phyloP scores from a whole-genome alignment of 257 asterid genomes.

The Nicotiana attenuata region DNA sequence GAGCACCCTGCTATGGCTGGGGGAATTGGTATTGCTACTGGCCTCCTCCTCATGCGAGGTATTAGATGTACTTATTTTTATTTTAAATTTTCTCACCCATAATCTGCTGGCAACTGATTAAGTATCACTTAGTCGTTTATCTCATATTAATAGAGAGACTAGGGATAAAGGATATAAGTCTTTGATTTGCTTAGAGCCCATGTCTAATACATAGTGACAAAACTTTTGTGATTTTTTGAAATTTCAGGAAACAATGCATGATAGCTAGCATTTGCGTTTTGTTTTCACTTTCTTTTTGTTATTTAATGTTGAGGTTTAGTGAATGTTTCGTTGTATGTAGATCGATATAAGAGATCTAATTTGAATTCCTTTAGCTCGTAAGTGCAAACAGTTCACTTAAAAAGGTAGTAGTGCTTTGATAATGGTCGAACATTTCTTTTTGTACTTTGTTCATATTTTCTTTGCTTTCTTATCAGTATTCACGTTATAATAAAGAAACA shows the following conservation, averaged over 20 bases:
- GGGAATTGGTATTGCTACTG: conserved; percentile 65
- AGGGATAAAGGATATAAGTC: background rate
- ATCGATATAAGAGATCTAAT: background rate
- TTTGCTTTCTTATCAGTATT: background rate
- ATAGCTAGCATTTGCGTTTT: background rate
- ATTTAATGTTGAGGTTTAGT: background rate
- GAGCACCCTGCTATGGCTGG: conserved; percentile 64
- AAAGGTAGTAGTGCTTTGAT: background rate
- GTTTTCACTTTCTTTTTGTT: background rate
- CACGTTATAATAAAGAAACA: background rate
- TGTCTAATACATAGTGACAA: background rate
- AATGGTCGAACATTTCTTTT: background rate
- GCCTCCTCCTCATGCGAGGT: conserved; percentile 77
- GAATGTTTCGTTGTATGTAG: background rate
- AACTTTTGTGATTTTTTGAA: background rate
- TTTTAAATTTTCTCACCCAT: background rate
- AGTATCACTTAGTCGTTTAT: background rate
- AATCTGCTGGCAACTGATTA: background rate
- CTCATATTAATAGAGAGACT: background rate
- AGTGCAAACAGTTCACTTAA: background rate
- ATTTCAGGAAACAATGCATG: background rate
- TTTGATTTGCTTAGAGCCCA: background rate
- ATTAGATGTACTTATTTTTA: conserved; percentile 1
- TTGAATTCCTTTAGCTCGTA: background rate
- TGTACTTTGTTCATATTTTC: background rate